phyloP scores from a whole-genome alignment of 306 rosid species.

The Gleditsia sinensis region DNA sequence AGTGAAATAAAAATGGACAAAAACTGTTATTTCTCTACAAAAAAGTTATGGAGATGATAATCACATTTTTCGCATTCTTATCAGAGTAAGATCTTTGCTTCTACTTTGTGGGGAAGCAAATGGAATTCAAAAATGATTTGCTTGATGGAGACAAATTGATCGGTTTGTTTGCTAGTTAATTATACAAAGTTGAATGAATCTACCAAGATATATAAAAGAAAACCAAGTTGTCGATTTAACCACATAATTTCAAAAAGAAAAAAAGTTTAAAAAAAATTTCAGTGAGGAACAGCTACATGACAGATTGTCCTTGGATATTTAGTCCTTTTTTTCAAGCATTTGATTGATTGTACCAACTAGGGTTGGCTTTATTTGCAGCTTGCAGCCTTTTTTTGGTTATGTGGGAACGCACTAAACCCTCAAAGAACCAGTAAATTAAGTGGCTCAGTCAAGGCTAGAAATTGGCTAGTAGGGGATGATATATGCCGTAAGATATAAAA shows the following conservation, averaged over 20 bases:
- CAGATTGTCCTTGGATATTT: slow-evolving; percentile 9
- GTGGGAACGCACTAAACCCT: slow-evolving; percentile 16
- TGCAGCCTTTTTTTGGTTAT: neutral
- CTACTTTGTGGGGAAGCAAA: slow-evolving; percentile 26
- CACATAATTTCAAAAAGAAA: neutral
- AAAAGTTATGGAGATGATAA: neutral
- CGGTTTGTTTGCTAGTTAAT: slow-evolving; percentile 15
- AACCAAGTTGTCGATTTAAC: slow-evolving; percentile 3
- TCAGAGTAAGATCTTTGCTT: slow-evolving; percentile 26
- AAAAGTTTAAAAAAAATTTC: slow-evolving; percentile 16
- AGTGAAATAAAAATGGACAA: too few species aligned
- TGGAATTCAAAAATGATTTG: slow-evolving; percentile 18
- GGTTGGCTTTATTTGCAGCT: slow-evolving; percentile 16
- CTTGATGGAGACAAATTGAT: slow-evolving; percentile 21
- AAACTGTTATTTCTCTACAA: neutral
- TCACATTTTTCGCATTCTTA: neutral
- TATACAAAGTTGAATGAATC: slow-evolving; percentile 13
- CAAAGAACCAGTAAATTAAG: neutral
- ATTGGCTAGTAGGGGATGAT: too few species aligned
- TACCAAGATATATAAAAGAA: neutral
- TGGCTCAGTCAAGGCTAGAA: neutral
- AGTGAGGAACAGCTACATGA: slow-evolving; percentile 1
- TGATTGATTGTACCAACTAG: neutral
- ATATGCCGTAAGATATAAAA: neutral
- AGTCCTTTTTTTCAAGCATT: neutral